Base-by-base conservation (phyloP, 1,139 yeast genomes). In the Hanseniaspora sp. region DNA sequence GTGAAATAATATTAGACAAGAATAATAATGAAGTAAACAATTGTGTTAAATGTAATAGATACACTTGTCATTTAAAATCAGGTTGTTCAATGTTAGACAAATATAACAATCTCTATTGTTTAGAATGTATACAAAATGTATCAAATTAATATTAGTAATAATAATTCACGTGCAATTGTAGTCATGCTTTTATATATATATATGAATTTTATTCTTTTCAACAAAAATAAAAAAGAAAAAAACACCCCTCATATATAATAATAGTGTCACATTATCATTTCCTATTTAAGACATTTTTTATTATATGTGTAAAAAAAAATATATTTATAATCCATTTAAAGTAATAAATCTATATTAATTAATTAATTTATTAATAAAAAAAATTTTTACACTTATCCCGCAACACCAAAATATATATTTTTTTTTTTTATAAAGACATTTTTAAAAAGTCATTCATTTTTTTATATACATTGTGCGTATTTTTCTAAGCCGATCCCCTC, bases 81-180 rank as follows among this genome's bases (percentile, higher is more conserved):
- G 54, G 54, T 1, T 51, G 54, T 29, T 51, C 54, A 6, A 51
- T 51, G 29, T 5, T 44, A 17, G 41, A 51, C 23, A n/a, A 7
- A 11, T 12, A 38, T 7, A 44, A 17, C 28, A 23, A 9, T 17
- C 12, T 51, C 1, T 44, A 28, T 8, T 51, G 54, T 33, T 28
- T 51, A 35, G 48, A 51, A 7, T 51, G 54, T 18, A 7, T 51
- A 9, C 17, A 11, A 34, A 11, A n/a, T n/a, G n/a, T n/a, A n/a
- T n/a, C n/a, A n/a, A n/a, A 33, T 33, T 3, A 33, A 33, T 33
- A 17, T 8, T 39, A 17, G 6, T 39, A 17, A 39, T 15, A 9
- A 17, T 17, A 18, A n/a, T 4, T 39, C 13, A 18, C 29, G 43
- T 39, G 28, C 23, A 23, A 23, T 3, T 23, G 23, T 23, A 23